Base-by-base conservation (phyloP, 1,139 yeast species). In the Pichiaceae sp. region DNA sequence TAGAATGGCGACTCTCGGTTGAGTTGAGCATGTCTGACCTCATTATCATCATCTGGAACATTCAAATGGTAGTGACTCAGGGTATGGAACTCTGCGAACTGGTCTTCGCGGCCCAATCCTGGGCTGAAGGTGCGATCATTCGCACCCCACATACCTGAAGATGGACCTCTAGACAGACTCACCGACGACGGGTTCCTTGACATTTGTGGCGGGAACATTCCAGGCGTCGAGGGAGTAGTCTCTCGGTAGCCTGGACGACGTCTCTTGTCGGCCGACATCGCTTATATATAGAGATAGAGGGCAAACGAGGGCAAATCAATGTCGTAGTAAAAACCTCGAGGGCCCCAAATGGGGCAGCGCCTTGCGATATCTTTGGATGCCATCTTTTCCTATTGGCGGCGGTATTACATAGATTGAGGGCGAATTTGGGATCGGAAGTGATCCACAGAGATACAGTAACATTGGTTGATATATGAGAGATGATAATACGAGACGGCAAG, bases 1-100 rank as follows among this genome's bases (percentile, higher is more conserved):
- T 59, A 81, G 63, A 76, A 78, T 28, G 70, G 62, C 0, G 86
- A 78, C 0, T 50, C 48, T 4, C 72, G 69, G 48, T 80, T 77
- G 42, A 64, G 53, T 29, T 70, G 70, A 6, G 60, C 51, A 29
- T 50, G 52, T 16, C 51, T 44, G 34, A 72, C 65, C 34, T 64
- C 67, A 0, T 60, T 60, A n/a, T 54, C 59, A 44, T 71, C 68
- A 3, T 63, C 66, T 1, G 82, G 80, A 41, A 71, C 77, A 48
- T 82, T 82, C 39, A 82, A 57, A 34, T 68, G 63, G 50, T 79
- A 82, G 27, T 45, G 45, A 8, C 43, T 38, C 20, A 56, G 34
- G 20, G 49, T 36, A 17, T 49, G 49, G 3, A 36, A 20, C 31
- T 53, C 57, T 8, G 42, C 40, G 4, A 35, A 20, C 12, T 27